phyloP scores from a whole-genome alignment of 495 filamentous ascomycete species.

The Hypoxylon trugodes region DNA sequence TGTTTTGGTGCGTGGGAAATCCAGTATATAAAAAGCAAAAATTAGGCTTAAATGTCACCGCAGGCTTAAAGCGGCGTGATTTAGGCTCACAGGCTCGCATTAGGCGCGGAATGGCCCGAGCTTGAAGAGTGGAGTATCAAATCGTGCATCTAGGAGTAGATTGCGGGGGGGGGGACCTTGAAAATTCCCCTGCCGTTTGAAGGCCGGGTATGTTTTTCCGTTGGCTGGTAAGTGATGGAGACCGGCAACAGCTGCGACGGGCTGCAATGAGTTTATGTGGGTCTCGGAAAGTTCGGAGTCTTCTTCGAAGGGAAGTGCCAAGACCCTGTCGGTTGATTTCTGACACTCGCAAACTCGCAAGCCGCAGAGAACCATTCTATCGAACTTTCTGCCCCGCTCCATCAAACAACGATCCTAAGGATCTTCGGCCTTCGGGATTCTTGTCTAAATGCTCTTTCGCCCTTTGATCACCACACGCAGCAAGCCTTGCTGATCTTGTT shows the following conservation, averaged over 20 bases:
- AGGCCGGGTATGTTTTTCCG: conserved; percentile 18
- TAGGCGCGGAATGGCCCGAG: conserved; percentile 22
- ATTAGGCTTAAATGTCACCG: too few species aligned
- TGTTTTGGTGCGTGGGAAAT: too few species aligned
- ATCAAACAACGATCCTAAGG: conserved; percentile 31
- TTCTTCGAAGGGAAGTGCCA: too few species aligned
- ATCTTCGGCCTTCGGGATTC: conserved; percentile 43
- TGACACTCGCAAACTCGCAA: conserved; percentile 8
- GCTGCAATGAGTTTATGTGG: background rate
- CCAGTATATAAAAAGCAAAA: too few species aligned
- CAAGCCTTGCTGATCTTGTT: conserved; percentile 32
- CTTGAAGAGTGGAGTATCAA: too few species aligned
- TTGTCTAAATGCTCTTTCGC: conserved; percentile 20
- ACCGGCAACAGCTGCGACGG: background rate
- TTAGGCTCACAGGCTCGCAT: too few species aligned
- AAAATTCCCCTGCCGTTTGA: too few species aligned
- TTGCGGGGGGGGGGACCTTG: background rate
- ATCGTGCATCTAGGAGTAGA: background rate
- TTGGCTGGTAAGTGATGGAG: background rate
- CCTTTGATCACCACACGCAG: conserved; percentile 4
- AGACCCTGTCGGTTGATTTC: conserved; percentile 21
- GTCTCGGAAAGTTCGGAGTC: conserved; percentile 38
- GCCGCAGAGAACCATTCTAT: conserved; percentile 8
- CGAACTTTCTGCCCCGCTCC: conserved; percentile 34
- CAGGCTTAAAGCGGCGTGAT: too few species aligned